These are phyloP conservation scores for Rhinocladiella mackenziei DNA, from an alignment of 2,329 filamentous ascomycete genomes.

Conservation along the genomic window DNA sequence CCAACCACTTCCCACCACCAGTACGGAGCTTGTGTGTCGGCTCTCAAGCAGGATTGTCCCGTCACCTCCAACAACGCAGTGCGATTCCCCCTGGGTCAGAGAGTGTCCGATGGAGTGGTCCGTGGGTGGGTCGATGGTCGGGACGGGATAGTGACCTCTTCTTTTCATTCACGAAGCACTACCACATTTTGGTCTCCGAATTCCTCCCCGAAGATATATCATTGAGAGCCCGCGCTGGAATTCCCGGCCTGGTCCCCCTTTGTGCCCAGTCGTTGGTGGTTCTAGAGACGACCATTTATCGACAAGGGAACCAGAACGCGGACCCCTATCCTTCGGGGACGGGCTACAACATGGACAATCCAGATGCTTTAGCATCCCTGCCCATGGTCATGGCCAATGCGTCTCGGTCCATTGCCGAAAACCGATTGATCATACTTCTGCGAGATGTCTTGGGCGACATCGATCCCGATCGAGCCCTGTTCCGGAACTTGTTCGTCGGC, in stretches of 20 bases:
- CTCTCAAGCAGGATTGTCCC: slow-evolving; percentile 58
- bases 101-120: slow-evolving; percentile 77
- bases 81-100: slow-evolving; percentile 64
- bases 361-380: slow-evolving; percentile 64
- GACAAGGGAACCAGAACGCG: slow-evolving; percentile 47
- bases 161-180: slow-evolving; percentile 88
- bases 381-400: slow-evolving; percentile 65
- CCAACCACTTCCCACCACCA: slow-evolving; percentile 65
- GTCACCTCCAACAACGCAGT: slow-evolving; percentile 60
- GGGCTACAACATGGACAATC: slow-evolving; percentile 61
- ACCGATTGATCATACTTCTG: slow-evolving; percentile 75
- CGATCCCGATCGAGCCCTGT: slow-evolving; percentile 49
- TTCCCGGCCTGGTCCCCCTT: slow-evolving; percentile 73
- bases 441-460: slow-evolving; percentile 71
- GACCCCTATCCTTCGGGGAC: slow-evolving; percentile 50
- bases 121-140: slow-evolving; percentile 81
- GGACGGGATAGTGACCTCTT: slow-evolving; percentile 85
- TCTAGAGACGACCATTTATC: slow-evolving; percentile 76
- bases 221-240: slow-evolving; percentile 56
- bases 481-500: slow-evolving; percentile 69
- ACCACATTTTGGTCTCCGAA: slow-evolving; percentile 72
- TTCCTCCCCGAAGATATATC: slow-evolving; percentile 58
- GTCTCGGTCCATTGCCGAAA: slow-evolving; percentile 79
- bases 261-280: slow-evolving; percentile 77
- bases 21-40: slow-evolving; percentile 60